Percentiles rank a stretch among this genome's conserved stretches.
Evolutionary conservation across 345 rosid species (phyloP).

Genomic region (Ricinus communis): DNA sequence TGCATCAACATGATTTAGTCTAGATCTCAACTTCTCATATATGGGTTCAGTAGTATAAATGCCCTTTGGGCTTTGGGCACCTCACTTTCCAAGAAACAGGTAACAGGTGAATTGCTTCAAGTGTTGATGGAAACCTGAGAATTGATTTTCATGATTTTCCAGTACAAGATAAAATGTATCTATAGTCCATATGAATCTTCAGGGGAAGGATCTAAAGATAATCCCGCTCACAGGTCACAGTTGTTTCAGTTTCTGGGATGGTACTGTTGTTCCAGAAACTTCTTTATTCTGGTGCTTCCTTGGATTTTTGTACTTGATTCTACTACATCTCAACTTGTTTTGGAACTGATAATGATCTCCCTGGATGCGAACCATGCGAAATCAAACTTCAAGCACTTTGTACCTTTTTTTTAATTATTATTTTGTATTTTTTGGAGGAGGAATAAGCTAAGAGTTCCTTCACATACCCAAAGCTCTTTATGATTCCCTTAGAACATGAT

Average conservation of each 20-base stretch:
- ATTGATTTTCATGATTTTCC: background rate
- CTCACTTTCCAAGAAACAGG: background rate
- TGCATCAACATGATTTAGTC: conserved; percentile 13
- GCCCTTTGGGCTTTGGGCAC: background rate
- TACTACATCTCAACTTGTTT: background rate
- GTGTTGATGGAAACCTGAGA: background rate
- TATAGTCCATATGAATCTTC: background rate
- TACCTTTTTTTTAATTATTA: too few species aligned
- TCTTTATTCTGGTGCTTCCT: background rate
- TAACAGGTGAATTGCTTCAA: background rate
- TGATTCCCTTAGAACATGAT: too few species aligned
- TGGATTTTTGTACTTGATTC: background rate
- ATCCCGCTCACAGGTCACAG: background rate
- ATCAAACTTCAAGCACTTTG: too few species aligned
- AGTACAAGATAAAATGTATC: conserved; percentile 2
- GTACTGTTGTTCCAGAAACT: background rate
- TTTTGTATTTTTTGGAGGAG: too few species aligned
- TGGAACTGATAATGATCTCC: too few species aligned
- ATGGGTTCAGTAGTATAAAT: background rate
- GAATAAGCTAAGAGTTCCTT: too few species aligned
- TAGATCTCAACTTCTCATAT: background rate
- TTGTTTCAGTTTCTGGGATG: conserved; percentile 11
- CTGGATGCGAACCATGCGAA: too few species aligned
- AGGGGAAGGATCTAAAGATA: background rate
- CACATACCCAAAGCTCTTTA: too few species aligned